Conservation (phyloP, 2,329 filamentous ascomycete species). For the Penicillium sp. region DNA sequence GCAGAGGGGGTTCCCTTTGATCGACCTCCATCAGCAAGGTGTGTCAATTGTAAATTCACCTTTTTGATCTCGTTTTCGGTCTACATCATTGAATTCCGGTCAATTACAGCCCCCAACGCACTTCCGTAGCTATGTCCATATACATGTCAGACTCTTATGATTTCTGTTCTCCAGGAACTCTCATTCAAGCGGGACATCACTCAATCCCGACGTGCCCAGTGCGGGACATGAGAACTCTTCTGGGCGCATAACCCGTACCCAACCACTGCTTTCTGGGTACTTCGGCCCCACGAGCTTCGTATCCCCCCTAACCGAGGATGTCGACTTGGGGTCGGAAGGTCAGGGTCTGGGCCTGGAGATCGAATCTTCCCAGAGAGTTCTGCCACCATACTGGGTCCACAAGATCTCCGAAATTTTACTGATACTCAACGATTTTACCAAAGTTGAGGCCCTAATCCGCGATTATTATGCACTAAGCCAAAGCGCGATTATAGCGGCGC, state of each 20-base stretch:
- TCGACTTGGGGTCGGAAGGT: slow-evolving; percentile 17
- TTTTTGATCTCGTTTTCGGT: neutral
- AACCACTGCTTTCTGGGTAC: slow-evolving; percentile 27
- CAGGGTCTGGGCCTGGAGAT: slow-evolving; percentile 11
- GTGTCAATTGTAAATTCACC: neutral
- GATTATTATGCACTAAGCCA: slow-evolving; percentile 28
- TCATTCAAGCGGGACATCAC: slow-evolving; percentile 1
- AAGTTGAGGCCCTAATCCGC: slow-evolving; percentile 18
- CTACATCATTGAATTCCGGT: neutral
- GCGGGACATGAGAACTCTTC: slow-evolving; percentile 3
- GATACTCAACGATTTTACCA: slow-evolving; percentile 15
- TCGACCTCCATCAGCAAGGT: slow-evolving; percentile 7
- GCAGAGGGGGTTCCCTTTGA: slow-evolving; percentile 13
- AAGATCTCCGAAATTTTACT: slow-evolving; percentile 18
- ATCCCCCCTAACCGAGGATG: slow-evolving; percentile 24
- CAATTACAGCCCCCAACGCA: neutral
- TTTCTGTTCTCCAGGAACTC: neutral
- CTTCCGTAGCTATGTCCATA: neutral
- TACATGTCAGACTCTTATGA: neutral
- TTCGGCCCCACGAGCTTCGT: slow-evolving; percentile 38
- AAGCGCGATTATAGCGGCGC: slow-evolving; percentile 35
- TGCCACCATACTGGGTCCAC: slow-evolving; percentile 23
- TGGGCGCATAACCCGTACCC: slow-evolving; percentile 1
- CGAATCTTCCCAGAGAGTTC: slow-evolving; percentile 7
- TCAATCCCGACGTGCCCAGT: neutral